These are phyloP conservation scores for Irpex sp. DNA, from an alignment of 1,284 basidiomycete species.

Conservation along the genomic window DNA sequence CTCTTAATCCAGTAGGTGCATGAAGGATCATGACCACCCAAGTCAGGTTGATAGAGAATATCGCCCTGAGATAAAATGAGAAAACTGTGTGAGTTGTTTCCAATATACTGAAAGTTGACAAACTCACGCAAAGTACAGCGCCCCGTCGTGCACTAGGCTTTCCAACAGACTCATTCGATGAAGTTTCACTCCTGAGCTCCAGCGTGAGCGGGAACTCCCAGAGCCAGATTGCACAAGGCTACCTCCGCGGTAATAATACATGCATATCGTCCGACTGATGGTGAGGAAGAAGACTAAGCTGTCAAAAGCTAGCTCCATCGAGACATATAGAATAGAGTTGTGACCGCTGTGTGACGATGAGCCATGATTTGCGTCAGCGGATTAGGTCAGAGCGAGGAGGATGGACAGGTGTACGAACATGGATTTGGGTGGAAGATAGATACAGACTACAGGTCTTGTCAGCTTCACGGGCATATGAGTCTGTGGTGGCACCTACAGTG, in stretches of 20 bases:
- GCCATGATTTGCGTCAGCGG: not conserved
- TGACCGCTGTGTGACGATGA: not conserved
- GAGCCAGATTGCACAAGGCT: not conserved
- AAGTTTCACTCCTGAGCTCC: not conserved
- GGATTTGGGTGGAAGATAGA: not conserved
- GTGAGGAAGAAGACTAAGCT: not conserved
- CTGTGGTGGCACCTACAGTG: not conserved
- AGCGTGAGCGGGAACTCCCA: not conserved
- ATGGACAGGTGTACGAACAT: not conserved
- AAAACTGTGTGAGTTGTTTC: not conserved
- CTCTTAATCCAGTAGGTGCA: not conserved
- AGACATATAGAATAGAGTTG: not conserved
- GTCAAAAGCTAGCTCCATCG: not conserved
- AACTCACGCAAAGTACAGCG: not conserved
- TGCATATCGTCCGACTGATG: not conserved
- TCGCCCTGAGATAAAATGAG: not conserved
- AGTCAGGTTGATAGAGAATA: not conserved
- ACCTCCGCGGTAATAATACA: not conserved
- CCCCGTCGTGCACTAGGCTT: not conserved
- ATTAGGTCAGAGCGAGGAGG: not conserved
- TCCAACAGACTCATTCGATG: not conserved
- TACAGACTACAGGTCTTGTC: not conserved
- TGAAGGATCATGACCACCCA: constrained; percentile 1
- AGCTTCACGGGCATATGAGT: not conserved
- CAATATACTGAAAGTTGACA: not conserved